Base-by-base conservation (phyloP, 2,329 filamentous ascomycete genomes). In the Cladosporium sp. region DNA sequence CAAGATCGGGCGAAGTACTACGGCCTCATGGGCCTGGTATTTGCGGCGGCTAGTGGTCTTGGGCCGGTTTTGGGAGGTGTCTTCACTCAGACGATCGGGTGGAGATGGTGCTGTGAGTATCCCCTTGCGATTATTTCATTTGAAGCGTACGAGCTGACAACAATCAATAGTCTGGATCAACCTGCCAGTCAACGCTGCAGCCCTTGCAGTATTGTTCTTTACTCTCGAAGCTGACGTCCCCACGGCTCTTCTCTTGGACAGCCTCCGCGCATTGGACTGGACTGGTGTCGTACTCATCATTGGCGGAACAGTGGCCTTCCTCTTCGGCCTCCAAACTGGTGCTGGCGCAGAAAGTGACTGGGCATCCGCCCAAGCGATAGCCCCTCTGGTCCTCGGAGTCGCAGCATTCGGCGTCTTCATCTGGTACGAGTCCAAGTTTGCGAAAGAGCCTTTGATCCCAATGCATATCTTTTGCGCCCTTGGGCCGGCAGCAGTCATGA, bases 371-470 rank as follows among this genome's bases (percentile, higher is more conserved):
- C 85, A 84, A 63, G 83, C 87, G 7, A 84, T 87, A 49, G 84
- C 82, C 41, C 74, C 87, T 5, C 80, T 87, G 10, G 77, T 86
- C 0, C 81, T 86, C 49, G 85, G 85, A 71, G 74, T 86, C 26
- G 66, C 90, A 34, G 83, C 84, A 3, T 72, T 74, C 38, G 84
- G 69, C 15, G 69, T 93, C 47, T 96, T 96, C 77, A 80, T 89
- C 70, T 57, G 92, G 32, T 87, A 89, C 72, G 92, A 97, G 79
- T 87, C 86, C 80, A 88, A 87, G 72, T 73, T 92, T 34, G 91
- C 92, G 60, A 86, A 84, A 66, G 11, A 51, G 24, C 93, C 93
- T 1, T 82, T 97, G 66, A 92, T 95, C 76, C 92, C 92, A 0
- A 78, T 90, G 15, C 83, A 85, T 0, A 80, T 96, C 14, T 95